phyloP scores from a whole-genome alignment of 2,329 filamentous ascomycete genomes.

The Orbilia javanica region DNA sequence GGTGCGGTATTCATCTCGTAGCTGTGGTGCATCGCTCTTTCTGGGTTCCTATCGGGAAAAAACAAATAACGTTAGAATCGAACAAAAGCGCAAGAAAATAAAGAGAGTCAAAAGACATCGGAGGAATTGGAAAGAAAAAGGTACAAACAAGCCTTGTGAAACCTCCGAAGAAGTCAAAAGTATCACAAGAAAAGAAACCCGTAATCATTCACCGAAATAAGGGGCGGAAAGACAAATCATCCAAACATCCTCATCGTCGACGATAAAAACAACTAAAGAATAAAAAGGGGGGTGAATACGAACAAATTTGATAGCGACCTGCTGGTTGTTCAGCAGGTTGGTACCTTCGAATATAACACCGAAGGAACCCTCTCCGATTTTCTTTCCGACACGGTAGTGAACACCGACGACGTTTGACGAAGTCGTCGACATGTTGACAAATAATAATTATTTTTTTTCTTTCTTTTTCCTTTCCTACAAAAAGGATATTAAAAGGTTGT shows the following conservation, averaged over 20 bases:
- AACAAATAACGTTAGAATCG: conserved; percentile 38
- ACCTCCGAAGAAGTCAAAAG: conserved; percentile 18
- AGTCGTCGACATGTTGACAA: conserved; percentile 56
- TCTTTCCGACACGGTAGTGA: conserved; percentile 98
- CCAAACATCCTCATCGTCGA: not conserved
- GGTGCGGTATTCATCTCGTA: conserved; percentile 97
- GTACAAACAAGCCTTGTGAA: conserved; percentile 36
- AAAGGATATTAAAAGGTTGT: too few species aligned
- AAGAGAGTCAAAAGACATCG: not conserved
- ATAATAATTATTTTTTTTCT: too few species aligned
- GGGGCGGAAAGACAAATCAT: not conserved
- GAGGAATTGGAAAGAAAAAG: not conserved
- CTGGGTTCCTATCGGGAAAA: conserved; percentile 81
- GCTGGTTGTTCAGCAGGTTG: conserved; percentile 98
- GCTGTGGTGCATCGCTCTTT: conserved; percentile 97
- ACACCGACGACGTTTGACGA: conserved; percentile 98
- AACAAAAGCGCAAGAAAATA: conserved; percentile 8
- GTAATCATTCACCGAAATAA: not conserved
- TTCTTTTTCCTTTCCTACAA: too few species aligned
- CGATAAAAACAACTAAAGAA: conserved; percentile 1
- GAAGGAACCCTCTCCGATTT: conserved; percentile 98
- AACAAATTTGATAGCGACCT: conserved; percentile 99
- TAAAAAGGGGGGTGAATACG: conserved; percentile 66
- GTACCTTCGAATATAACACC: conserved; percentile 99
- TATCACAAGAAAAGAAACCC: conserved; percentile 25